Evolutionary conservation across 768 basidiomycete genomes (phyloP).

Genomic region (Cystofilobasidium bisporidii): DNA sequence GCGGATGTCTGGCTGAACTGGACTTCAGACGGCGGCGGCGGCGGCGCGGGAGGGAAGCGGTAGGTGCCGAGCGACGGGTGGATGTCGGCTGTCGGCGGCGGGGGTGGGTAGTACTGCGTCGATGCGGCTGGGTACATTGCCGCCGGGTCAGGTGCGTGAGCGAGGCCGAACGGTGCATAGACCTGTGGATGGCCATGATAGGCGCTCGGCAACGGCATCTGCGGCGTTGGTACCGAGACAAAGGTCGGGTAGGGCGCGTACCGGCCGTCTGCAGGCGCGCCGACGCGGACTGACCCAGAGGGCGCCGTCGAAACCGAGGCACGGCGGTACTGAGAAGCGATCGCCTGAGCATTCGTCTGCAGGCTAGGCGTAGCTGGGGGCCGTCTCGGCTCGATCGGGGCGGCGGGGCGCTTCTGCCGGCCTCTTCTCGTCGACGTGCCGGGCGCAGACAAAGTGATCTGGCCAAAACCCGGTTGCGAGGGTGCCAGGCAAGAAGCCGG

Average conservation of each 20-base stretch:
- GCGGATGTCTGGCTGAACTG: too few species aligned
- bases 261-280: background rate
- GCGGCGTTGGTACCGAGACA: background rate
- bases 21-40: background rate
- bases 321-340: too few species aligned
- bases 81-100: background rate
- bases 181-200: too few species aligned
- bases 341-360: background rate
- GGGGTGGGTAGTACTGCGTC: background rate
- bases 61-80: background rate
- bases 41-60: background rate
- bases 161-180: background rate
- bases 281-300: too few species aligned
- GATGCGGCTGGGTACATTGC: background rate
- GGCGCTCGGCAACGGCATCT: background rate
- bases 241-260: background rate
- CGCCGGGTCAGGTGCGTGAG: background rate
- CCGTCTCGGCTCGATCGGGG: background rate
- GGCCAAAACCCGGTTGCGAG: conserved; percentile 76
- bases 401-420: background rate
- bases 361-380: background rate
- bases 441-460: conserved; percentile 48
- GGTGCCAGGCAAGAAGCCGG: conserved; percentile 55
- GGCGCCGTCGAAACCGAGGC: too few species aligned
- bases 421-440: background rate